phyloP scores from a whole-genome alignment of 345 rosid genomes.

The Salix exigua region DNA sequence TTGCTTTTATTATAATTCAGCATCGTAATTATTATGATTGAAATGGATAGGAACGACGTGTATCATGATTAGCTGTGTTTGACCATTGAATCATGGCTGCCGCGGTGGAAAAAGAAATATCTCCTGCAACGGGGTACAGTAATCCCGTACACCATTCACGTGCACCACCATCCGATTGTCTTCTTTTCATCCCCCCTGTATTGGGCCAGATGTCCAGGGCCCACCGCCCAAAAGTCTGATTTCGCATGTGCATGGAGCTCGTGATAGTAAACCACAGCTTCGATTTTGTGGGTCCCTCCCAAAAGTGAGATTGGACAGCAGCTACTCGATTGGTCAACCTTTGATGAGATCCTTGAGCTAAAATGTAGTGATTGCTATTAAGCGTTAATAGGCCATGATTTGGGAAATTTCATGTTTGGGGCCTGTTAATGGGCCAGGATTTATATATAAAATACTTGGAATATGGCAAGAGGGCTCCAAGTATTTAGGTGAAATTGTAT shows the following conservation, averaged over 20 bases:
- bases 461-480: no score
- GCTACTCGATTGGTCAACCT: slow-evolving; percentile 3
- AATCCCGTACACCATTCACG: slow-evolving; percentile 12
- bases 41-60: not conserved
- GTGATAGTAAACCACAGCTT: not conserved
- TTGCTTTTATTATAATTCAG: not conserved
- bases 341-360: slow-evolving; percentile 7
- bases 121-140: not conserved
- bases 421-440: not conserved
- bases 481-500: no score
- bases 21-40: not conserved
- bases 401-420: not conserved
- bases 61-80: not conserved
- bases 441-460: no score
- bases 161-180: slow-evolving; percentile 14
- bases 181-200: not conserved
- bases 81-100: slow-evolving; percentile 1
- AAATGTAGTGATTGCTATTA: slow-evolving; percentile 8
- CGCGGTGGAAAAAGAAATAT: not conserved
- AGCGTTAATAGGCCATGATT: not conserved
- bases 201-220: not conserved
- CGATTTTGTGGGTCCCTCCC: slow-evolving; percentile 18
- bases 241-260: slow-evolving; percentile 21
- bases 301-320: not conserved
- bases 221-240: slow-evolving; percentile 19